phyloP scores from a whole-genome alignment of 1,284 basidiomycete genomes.

The Schizophyllum commune region DNA sequence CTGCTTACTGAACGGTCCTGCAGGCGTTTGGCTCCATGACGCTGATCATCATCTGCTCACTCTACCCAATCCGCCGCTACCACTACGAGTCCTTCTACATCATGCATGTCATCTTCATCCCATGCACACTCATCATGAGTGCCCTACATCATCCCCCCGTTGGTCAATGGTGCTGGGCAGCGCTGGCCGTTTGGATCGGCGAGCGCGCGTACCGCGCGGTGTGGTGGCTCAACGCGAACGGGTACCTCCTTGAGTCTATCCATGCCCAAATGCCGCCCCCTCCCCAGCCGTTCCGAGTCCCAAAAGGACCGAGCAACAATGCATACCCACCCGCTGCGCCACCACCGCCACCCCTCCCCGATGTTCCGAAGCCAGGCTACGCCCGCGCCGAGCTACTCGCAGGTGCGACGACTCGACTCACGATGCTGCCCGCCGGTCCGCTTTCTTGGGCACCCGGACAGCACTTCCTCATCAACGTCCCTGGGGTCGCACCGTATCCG shows the following conservation, averaged over 20 bases:
- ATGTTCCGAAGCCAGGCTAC: slow-evolving; percentile 57
- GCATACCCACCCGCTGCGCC: slow-evolving; percentile 4
- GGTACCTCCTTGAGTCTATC: slow-evolving; percentile 25
- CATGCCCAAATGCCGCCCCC: background rate
- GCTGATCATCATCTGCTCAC: slow-evolving; percentile 54
- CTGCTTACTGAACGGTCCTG: too few species aligned
- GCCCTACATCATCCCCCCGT: slow-evolving; percentile 67
- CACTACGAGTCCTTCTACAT: slow-evolving; percentile 77
- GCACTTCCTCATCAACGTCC: slow-evolving; percentile 70
- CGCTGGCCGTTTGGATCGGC: slow-evolving; percentile 57
- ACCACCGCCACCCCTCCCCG: slow-evolving; percentile 17
- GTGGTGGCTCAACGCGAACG: slow-evolving; percentile 63
- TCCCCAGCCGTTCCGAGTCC: background rate
- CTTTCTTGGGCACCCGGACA: slow-evolving; percentile 75
- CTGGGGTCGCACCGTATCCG: slow-evolving; percentile 52
- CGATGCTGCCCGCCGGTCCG: slow-evolving; percentile 54
- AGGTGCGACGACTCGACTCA: slow-evolving; percentile 70
- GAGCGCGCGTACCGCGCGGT: slow-evolving; percentile 57
- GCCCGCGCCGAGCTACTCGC: slow-evolving; percentile 75
- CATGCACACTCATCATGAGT: slow-evolving; percentile 52
- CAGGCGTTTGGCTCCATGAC: slow-evolving; percentile 72
- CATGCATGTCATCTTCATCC: slow-evolving; percentile 60
- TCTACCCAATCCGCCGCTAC: slow-evolving; percentile 55
- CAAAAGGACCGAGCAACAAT: background rate
- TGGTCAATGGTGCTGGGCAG: slow-evolving; percentile 63